A percentile compares a stretch with the other conserved stretches of the same genome.
phyloP scores from a whole-genome alignment of 108 stramenopile species.

The Hondaea fermentalgiana region DNA sequence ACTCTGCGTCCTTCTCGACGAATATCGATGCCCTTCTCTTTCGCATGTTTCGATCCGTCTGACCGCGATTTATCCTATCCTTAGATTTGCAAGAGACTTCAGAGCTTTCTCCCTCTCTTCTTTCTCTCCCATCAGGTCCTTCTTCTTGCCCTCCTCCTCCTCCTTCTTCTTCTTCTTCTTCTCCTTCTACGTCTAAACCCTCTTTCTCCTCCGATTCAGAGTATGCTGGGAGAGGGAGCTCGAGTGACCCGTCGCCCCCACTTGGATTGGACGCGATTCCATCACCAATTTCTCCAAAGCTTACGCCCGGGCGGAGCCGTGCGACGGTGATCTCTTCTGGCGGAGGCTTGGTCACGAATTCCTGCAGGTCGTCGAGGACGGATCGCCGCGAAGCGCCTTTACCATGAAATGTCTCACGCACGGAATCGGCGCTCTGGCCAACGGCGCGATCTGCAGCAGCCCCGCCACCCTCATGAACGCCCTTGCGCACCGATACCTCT shows the following conservation, averaged over 20 bases:
- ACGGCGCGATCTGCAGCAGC: neutral
- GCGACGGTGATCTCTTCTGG: neutral
- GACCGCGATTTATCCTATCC: neutral
- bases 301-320: neutral
- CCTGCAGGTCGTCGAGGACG: neutral
- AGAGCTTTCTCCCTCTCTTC: too few species aligned
- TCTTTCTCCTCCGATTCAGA: too few species aligned
- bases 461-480: too few species aligned
- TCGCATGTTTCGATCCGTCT: neutral
- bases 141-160: neutral
- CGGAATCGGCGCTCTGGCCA: neutral
- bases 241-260: neutral
- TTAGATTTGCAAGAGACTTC: too few species aligned
- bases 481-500: neutral
- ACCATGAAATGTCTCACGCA: neutral
- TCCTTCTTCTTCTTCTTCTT: neutral
- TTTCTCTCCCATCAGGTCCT: too few species aligned
- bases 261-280: neutral
- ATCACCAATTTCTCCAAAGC: slow-evolving; percentile 1
- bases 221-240: too few species aligned
- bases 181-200: neutral
- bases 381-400: neutral
- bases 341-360: neutral
- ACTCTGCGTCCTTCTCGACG: neutral
- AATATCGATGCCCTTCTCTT: neutral